A percentile compares a stretch with the other conserved stretches of the same genome.
Conservation (phyloP, 2,329 filamentous ascomycete genomes). For the Monosporascus sp. region DNA sequence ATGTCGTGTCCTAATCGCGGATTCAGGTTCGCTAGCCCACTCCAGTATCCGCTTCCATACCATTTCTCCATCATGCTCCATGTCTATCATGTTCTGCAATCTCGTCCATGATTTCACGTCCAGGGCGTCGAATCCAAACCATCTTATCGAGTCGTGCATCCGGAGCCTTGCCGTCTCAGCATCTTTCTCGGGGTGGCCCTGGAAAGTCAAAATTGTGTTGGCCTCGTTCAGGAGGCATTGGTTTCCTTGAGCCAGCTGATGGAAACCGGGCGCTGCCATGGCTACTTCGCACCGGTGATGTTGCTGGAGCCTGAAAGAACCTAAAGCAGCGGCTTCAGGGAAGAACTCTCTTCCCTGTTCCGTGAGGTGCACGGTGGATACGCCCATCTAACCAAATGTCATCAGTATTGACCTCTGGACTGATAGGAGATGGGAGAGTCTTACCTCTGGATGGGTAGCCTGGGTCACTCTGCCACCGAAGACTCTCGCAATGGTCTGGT, state of each 20-base stretch:
- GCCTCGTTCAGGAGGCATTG: constrained; percentile 33
- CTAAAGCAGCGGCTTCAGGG: constrained; percentile 13
- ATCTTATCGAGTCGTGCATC: constrained; percentile 29
- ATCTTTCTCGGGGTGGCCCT: constrained; percentile 41
- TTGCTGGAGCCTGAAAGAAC: constrained; percentile 30
- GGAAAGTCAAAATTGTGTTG: constrained; percentile 36
- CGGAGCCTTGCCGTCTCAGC: constrained; percentile 31
- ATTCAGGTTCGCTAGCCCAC: constrained; percentile 16
- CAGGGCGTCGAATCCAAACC: constrained; percentile 29
- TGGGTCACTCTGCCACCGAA: constrained; percentile 33
- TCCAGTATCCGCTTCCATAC: constrained; percentile 31
- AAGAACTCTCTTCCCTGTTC: constrained; percentile 33
- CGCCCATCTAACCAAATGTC: constrained; percentile 24
- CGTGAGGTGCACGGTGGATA: constrained; percentile 31
- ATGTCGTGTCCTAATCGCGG: background rate
- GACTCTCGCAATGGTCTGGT: constrained; percentile 35
- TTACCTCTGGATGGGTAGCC: constrained; percentile 32
- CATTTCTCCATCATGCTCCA: constrained; percentile 30
- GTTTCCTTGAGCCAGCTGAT: constrained; percentile 29
- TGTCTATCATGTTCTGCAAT: constrained; percentile 22
- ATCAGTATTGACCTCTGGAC: background rate
- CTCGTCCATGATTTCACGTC: constrained; percentile 24
- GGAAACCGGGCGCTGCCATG: constrained; percentile 26
- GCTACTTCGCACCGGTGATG: constrained; percentile 37
- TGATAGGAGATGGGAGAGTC: background rate